phyloP scores from a whole-genome alignment of 805 yeast genomes.

The Kuraishia capsulata region DNA sequence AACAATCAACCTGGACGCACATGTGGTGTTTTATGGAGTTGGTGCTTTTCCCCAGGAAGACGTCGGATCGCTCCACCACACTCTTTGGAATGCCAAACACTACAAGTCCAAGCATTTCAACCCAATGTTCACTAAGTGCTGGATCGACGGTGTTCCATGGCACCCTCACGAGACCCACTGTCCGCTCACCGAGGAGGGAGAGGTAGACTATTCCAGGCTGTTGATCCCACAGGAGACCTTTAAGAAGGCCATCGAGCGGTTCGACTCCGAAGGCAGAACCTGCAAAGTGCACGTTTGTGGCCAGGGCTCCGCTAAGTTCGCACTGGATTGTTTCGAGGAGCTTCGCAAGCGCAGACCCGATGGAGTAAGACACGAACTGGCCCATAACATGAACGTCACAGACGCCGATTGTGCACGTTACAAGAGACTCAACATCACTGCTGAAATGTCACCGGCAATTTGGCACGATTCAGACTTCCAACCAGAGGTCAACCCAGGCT shows the following conservation, averaged over 20 bases:
- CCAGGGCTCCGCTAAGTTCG: slow-evolving; percentile 15
- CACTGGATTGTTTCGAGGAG: slow-evolving; percentile 16
- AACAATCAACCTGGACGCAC: slow-evolving; percentile 16
- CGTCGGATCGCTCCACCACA: slow-evolving; percentile 14
- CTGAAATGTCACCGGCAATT: slow-evolving; percentile 19
- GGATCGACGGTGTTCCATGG: slow-evolving; percentile 21
- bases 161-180: slow-evolving; percentile 15
- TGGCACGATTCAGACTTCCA: slow-evolving; percentile 18
- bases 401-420: slow-evolving; percentile 14
- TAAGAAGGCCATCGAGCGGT: slow-evolving; percentile 13
- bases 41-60: slow-evolving; percentile 16
- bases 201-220: slow-evolving; percentile 10
- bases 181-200: slow-evolving; percentile 12
- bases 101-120: slow-evolving; percentile 16
- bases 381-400: slow-evolving; percentile 18
- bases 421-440: slow-evolving; percentile 14
- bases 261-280: slow-evolving; percentile 16
- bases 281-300: slow-evolving; percentile 17
- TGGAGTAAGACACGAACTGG: slow-evolving; percentile 17
- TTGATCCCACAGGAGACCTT: slow-evolving; percentile 18
- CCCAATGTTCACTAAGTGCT: slow-evolving; percentile 15
- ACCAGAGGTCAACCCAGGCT: slow-evolving; percentile 15
- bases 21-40: slow-evolving; percentile 17
- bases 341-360: slow-evolving; percentile 13
- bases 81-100: slow-evolving; percentile 12